Evolutionary conservation across 768 basidiomycete genomes (phyloP).

Genomic region (Candolleomyces aberdarensis): DNA sequence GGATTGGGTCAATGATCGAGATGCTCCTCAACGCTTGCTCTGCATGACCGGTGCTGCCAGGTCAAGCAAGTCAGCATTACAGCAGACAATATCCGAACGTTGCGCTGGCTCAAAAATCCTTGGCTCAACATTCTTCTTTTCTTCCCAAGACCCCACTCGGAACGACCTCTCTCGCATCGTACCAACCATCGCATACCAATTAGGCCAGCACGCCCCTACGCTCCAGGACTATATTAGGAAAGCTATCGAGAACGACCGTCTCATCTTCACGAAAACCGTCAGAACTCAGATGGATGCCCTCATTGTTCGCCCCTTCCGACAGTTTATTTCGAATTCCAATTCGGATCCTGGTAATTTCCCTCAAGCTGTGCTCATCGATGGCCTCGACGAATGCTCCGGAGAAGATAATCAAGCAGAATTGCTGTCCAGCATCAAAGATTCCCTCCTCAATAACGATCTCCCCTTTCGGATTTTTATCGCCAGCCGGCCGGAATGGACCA

Average conservation of each 20-base stretch:
- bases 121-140: neutral
- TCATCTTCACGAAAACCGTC: neutral
- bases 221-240: neutral
- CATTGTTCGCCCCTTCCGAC: neutral
- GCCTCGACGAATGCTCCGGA: constrained; percentile 1
- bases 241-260: neutral
- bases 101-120: neutral
- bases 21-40: neutral
- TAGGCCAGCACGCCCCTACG: neutral
- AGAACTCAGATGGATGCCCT: neutral
- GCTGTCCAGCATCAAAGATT: neutral
- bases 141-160: neutral
- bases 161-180: neutral
- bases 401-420: neutral
- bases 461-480: neutral
- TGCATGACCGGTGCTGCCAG: constrained; percentile 3
- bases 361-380: neutral
- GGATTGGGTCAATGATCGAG: neutral
- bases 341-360: neutral
- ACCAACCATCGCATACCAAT: constrained; percentile 5
- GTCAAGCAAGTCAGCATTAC: neutral
- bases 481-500: neutral
- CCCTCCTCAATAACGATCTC: neutral
- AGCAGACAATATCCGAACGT: neutral
- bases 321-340: neutral